Base-by-base conservation (phyloP, 108 stramenopile genomes). In the Skeletonema grethae region DNA sequence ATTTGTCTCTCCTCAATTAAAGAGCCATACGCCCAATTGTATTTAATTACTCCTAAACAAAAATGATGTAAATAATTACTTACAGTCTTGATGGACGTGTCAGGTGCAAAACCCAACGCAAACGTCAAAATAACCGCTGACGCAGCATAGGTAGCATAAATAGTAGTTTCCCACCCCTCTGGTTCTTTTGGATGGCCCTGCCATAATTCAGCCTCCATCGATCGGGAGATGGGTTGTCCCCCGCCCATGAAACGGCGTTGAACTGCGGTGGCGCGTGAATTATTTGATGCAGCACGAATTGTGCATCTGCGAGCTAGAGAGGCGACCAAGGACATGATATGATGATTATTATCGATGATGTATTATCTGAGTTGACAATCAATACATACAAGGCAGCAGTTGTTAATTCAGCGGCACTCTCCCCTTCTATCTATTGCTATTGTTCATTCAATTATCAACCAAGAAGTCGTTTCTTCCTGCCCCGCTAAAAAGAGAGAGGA, bases 101-200 rank as follows among this genome's bases (percentile, higher is more conserved):
- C 84, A 7, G 87, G 87, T 16, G 84, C 69, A 70, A 85, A 72
- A 28, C 50, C 73, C 30, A 75, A 24, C 41, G 69, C 73, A 46
- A 75, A 46, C 2, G 73, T 41, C 20, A 80, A 38, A n/a, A 80
- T 29, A 18, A 77, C 72, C 10, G 56, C 43, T 18, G 70, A 67
- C n/a, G 65, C 55, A 53, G 70, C 67, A 43, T 80, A 85, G 24
- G 82, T 81, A 10, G 71, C 13, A 66, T 87, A 87, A 18, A 82
- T 70, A 13, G 75, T 71, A 12, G 84, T 76, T 76, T 87, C 87
- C 87, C 87, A 87, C 7, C 87, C 87, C 69, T 87, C 87, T 20
- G 69, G 69, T 18, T 70, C 55, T 31, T 76, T 76, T 38, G 84
- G 63, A 46, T 85, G 84, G 38, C 87, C 87, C 36, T 76, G 64